Evolutionary conservation across 768 basidiomycete species (phyloP).

Genomic region (Lactifluus pinguis): DNA sequence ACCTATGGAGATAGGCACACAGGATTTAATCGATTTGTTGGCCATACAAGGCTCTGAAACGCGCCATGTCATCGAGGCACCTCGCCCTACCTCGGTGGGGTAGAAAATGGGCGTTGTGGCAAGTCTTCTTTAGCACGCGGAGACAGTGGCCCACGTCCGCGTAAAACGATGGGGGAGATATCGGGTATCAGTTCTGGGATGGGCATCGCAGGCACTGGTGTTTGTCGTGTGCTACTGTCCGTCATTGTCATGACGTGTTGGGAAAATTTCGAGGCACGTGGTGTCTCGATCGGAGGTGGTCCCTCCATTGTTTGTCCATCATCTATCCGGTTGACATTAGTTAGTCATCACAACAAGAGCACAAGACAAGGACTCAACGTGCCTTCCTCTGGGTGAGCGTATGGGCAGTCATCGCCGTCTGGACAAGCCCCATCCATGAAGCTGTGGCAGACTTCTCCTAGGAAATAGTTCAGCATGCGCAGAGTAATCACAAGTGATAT

Average conservation of each 20-base stretch:
- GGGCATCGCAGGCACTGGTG: not conserved
- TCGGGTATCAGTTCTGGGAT: slow-evolving; percentile 1
- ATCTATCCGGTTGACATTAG: not conserved
- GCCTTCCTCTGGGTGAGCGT: slow-evolving; percentile 21
- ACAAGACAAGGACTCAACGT: not conserved
- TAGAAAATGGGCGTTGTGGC: slow-evolving; percentile 15
- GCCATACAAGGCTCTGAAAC: not conserved
- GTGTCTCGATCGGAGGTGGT: slow-evolving; percentile 1
- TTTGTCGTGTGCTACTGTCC: not conserved
- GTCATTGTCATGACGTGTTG: not conserved
- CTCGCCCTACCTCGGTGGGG: slow-evolving; percentile 8
- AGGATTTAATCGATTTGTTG: not conserved
- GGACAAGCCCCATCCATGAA: slow-evolving; percentile 23
- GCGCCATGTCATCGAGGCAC: not conserved
- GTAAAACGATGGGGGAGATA: not conserved
- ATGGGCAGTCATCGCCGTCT: slow-evolving; percentile 24
- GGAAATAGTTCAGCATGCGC: not conserved
- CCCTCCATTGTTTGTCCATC: not conserved
- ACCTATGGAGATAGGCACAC: not conserved
- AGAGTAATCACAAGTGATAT: not conserved
- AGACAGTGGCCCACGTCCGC: not conserved
- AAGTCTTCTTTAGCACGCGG: not conserved
- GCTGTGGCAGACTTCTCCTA: slow-evolving; percentile 24
- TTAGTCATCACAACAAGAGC: not conserved
- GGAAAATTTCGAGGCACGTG: slow-evolving; percentile 7